phyloP scores from a whole-genome alignment of 2,329 filamentous ascomycete species.

The Pyricularia grisea region DNA sequence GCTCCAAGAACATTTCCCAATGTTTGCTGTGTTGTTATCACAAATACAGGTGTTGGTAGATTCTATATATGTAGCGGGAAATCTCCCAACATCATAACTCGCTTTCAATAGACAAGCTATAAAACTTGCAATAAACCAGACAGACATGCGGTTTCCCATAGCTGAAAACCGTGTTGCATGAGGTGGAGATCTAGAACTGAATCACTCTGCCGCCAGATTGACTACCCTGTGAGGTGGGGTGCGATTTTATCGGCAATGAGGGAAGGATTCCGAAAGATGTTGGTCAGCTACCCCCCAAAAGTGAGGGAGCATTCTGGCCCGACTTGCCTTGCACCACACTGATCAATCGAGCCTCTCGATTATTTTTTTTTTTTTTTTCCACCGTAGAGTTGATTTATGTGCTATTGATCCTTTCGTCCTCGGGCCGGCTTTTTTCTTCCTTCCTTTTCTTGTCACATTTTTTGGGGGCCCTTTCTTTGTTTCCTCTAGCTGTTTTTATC shows the following conservation, averaged over 20 bases:
- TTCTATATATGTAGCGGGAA: neutral
- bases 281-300: neutral
- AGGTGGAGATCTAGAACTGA: no score
- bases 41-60: neutral
- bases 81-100: neutral
- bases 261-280: conserved; percentile 1
- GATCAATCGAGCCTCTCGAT: neutral
- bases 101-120: neutral
- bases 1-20: neutral
- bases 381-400: neutral
- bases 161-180: no score
- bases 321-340: neutral
- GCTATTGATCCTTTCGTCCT: no score
- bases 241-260: neutral
- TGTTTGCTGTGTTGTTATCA: neutral
- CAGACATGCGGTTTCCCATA: neutral
- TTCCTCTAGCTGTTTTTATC: neutral
- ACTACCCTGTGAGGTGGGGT: neutral
- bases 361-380: neutral
- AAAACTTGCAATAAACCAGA: no score
- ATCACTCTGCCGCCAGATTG: no score
- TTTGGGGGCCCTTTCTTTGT: neutral
- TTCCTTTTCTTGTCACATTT: no score
- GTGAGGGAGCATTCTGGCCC: neutral
- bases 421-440: no score